Percentiles rank a stretch among this genome's conserved stretches.
These are phyloP conservation scores for Helicostylum pulchrum DNA, from an alignment of 192 early-diverging fungal genomes.

Conservation along the genomic window DNA sequence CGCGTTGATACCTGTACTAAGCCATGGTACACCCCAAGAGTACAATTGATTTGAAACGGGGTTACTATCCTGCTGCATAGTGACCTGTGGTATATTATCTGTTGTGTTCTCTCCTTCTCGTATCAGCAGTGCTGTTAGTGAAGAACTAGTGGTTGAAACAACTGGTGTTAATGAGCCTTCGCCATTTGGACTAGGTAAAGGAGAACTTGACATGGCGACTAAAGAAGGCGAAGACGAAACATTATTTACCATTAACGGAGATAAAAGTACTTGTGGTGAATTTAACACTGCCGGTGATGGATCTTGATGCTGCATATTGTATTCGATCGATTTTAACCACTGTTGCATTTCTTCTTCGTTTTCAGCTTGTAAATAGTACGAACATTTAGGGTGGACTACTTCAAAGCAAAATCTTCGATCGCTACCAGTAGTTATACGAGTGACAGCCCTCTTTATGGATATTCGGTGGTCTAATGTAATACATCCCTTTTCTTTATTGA, in stretches of 20 bases:
- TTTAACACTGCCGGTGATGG: not conserved
- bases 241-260: not conserved
- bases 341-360: conserved; percentile 63
- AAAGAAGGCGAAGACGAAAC: not conserved
- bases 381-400: conserved; percentile 55
- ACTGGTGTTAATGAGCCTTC: not conserved
- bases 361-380: conserved; percentile 62
- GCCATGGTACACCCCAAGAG: conserved; percentile 38
- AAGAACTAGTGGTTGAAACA: conserved; percentile 2
- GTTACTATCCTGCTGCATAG: not conserved
- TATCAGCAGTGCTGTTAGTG: conserved; percentile 25
- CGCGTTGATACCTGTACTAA: conserved; percentile 22
- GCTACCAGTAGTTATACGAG: conserved; percentile 45
- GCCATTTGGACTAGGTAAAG: not conserved
- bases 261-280: not conserved
- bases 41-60: not conserved
- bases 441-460: conserved; percentile 51
- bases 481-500: conserved; percentile 33
- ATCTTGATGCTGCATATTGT: conserved; percentile 2
- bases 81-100: not conserved
- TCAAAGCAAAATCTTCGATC: conserved; percentile 76
- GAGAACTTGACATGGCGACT: conserved; percentile 3
- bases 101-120: conserved; percentile 3
- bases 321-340: conserved; percentile 48
- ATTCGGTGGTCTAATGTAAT: conserved; percentile 46